phyloP scores from a whole-genome alignment of 257 asterid species.

The Salvia splendens region DNA sequence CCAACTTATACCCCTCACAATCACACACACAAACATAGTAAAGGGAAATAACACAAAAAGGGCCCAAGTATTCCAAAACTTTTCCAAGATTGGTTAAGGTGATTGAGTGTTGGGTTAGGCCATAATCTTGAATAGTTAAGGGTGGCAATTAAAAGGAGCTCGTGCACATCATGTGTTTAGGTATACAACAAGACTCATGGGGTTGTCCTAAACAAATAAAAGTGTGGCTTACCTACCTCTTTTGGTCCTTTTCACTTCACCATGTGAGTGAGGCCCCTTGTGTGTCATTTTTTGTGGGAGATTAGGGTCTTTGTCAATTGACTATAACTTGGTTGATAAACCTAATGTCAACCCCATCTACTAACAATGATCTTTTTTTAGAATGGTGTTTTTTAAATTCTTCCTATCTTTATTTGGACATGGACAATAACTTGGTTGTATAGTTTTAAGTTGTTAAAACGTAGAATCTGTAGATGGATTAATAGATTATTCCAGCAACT shows the following conservation, averaged over 20 bases:
- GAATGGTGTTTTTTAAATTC: not conserved
- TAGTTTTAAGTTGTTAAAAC: too few species aligned
- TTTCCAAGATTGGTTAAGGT: conserved; percentile 35
- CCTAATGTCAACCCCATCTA: conserved; percentile 26
- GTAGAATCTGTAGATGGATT: too few species aligned
- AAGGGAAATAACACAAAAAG: conserved; percentile 18
- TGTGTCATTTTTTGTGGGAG: conserved; percentile 18
- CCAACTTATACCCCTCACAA: conserved; percentile 33
- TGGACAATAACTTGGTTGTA: not conserved
- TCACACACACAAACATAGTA: conserved; percentile 13
- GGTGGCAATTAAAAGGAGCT: conserved; percentile 54
- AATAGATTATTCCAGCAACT: too few species aligned
- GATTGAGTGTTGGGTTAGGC: conserved; percentile 36
- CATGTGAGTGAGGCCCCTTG: conserved; percentile 58
- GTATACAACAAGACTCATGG: conserved; percentile 56
- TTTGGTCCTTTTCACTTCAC: conserved; percentile 43
- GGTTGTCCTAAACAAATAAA: conserved; percentile 50
- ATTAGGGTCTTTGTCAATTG: conserved; percentile 42
- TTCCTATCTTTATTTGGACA: not conserved
- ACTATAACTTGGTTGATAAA: conserved; percentile 49
- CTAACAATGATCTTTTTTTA: not conserved
- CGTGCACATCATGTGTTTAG: conserved; percentile 77
- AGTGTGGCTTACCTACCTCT: conserved; percentile 54
- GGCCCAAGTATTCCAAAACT: conserved; percentile 7
- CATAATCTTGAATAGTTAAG: conserved; percentile 43